phyloP scores from a whole-genome alignment of 148 eudicot genomes.

The Gaultheria prostrata region DNA sequence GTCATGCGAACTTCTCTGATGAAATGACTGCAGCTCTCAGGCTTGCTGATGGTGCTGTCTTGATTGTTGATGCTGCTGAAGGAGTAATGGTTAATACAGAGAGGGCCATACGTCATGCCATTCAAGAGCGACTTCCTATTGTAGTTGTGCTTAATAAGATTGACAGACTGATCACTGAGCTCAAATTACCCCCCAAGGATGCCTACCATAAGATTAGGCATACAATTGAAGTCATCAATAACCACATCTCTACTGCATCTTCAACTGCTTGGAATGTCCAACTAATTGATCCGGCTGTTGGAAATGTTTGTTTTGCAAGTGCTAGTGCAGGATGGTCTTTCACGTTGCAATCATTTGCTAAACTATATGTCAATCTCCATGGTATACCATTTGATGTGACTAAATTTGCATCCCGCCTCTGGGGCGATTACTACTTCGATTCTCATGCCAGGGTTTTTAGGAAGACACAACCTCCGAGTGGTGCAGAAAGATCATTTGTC shows the following conservation, averaged over 20 bases:
- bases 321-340: slow-evolving; percentile 99
- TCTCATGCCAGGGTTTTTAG: slow-evolving; percentile 64
- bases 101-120: slow-evolving; percentile 98
- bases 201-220: slow-evolving; percentile 92
- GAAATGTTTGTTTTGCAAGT: slow-evolving; percentile 96
- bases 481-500: slow-evolving; percentile 90
- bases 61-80: slow-evolving; percentile 96
- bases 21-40: slow-evolving; percentile 97
- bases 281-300: slow-evolving; percentile 80
- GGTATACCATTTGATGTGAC: slow-evolving; percentile 88
- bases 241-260: slow-evolving; percentile 74
- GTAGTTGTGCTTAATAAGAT: slow-evolving; percentile 97
- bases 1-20: slow-evolving; percentile 98
- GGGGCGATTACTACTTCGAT: slow-evolving; percentile 91
- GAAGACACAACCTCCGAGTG: slow-evolving; percentile 65
- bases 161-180: slow-evolving; percentile 93
- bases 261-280: slow-evolving; percentile 87
- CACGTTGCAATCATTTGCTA: too few relatives aligned
- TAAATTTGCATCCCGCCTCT: slow-evolving; percentile 90
- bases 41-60: slow-evolving; percentile 97
- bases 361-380: slow-evolving; percentile 90
- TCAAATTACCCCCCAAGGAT: slow-evolving; percentile 94
- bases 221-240: slow-evolving; percentile 84
- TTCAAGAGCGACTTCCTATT: slow-evolving; percentile 87
- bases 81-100: too few relatives aligned